Conservation (phyloP, 2,329 filamentous ascomycete genomes). For the Ilyonectria robusta region DNA sequence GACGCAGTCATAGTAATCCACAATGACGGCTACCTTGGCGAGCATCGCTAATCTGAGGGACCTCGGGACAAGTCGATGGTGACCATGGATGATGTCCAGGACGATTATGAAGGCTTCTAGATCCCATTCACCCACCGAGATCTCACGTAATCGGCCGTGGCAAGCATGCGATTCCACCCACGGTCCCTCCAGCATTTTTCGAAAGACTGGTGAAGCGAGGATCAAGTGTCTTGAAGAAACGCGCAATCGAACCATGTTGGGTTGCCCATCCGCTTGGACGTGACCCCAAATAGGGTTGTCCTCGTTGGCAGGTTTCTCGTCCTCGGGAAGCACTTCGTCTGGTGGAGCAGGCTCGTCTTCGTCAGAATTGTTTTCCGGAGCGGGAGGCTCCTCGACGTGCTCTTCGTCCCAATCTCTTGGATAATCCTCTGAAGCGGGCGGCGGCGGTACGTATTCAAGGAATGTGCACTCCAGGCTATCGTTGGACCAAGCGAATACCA, state of each 20-base stretch:
- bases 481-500: too few relatives aligned
- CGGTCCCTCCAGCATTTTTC: slow-evolving; percentile 30
- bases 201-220: slow-evolving; percentile 34
- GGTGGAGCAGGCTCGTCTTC: too few relatives aligned
- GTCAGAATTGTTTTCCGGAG: too few relatives aligned
- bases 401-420: too few relatives aligned
- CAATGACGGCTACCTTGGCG: slow-evolving; percentile 47
- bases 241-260: background rate
- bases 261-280: background rate
- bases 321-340: background rate
- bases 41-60: slow-evolving; percentile 41
- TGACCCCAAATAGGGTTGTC: background rate
- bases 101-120: slow-evolving; percentile 46
- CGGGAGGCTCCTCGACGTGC: too few relatives aligned
- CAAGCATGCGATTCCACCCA: slow-evolving; percentile 17
- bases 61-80: slow-evolving; percentile 40
- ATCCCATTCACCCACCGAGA: slow-evolving; percentile 45
- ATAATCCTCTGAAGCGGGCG: too few relatives aligned
- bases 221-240: slow-evolving; percentile 36
- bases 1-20: slow-evolving; percentile 51
- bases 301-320: too few relatives aligned
- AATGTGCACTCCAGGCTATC: background rate
- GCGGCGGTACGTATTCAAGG: too few relatives aligned
- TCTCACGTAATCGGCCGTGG: slow-evolving; percentile 19
- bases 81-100: slow-evolving; percentile 49